These are phyloP conservation scores for Geotrichum cucujoidarum DNA, from an alignment of 1,139 yeast species.

Conservation along the genomic window DNA sequence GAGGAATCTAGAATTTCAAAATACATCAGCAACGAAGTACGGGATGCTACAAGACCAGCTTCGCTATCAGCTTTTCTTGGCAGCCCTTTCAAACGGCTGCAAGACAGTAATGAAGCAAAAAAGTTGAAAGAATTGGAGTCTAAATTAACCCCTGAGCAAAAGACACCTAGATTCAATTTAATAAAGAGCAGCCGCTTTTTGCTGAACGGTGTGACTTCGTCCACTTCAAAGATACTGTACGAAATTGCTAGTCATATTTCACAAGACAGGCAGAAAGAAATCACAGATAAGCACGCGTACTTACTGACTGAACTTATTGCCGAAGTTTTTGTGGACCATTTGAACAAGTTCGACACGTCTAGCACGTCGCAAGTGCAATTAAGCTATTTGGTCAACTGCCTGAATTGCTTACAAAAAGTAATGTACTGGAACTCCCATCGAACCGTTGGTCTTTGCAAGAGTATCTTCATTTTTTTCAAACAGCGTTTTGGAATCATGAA, in stretches of 20 bases:
- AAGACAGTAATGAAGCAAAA: constrained; percentile 28
- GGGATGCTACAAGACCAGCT: constrained; percentile 28
- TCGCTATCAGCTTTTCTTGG: constrained; percentile 23
- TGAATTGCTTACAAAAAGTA: constrained; percentile 25
- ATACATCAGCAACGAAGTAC: constrained; percentile 14
- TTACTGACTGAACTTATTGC: constrained; percentile 28
- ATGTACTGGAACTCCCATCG: constrained; percentile 26
- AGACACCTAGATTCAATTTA: constrained; percentile 4
- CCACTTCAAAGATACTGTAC: constrained; percentile 28
- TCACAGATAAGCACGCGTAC: constrained; percentile 12
- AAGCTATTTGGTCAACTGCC: constrained; percentile 9
- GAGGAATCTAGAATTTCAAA: constrained; percentile 25
- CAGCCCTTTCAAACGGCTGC: constrained; percentile 20
- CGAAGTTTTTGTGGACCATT: constrained; percentile 27
- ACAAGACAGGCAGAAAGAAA: constrained; percentile 4
- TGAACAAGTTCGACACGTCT: constrained; percentile 15
- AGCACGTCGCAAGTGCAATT: constrained; percentile 10
- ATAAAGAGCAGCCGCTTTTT: constrained; percentile 32
- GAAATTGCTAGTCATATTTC: constrained; percentile 25
- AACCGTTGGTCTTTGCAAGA: constrained; percentile 23
- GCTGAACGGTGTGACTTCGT: constrained; percentile 28
- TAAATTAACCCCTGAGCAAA: constrained; percentile 19
- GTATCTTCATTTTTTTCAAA: constrained; percentile 33
- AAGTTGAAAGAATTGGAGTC: constrained; percentile 30
- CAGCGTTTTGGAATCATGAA: constrained; percentile 32